A percentile compares a stretch with the other conserved stretches of the same genome.
phyloP scores from a whole-genome alignment of 148 eudicot species.

The Silene conica region DNA sequence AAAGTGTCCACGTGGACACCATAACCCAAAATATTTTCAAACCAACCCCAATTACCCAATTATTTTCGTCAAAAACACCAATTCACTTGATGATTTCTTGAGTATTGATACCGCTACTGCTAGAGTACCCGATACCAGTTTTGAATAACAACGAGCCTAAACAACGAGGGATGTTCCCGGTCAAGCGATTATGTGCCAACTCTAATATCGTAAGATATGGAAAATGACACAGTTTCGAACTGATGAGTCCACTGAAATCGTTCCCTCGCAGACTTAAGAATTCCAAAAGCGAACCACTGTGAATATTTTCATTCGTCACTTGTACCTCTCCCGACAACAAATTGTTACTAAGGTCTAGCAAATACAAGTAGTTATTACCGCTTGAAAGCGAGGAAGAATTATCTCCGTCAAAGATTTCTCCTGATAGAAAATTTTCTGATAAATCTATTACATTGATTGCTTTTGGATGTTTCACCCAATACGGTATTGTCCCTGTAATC shows the following conservation, averaged over 20 bases:
- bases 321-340: background rate
- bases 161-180: slow-evolving; percentile 2
- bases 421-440: background rate
- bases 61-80: too few species aligned
- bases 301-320: too few species aligned
- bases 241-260: background rate
- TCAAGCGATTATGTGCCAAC: background rate
- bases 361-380: background rate
- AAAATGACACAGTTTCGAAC: background rate
- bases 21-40: too few species aligned
- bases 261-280: background rate
- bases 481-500: background rate
- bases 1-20: too few species aligned
- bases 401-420: background rate
- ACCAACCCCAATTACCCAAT: too few species aligned
- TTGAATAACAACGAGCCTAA: background rate
- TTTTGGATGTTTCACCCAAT: background rate
- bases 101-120: too few species aligned
- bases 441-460: background rate
- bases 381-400: background rate
- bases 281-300: too few species aligned
- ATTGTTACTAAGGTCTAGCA: slow-evolving; percentile 4
- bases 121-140: too few species aligned
- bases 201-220: background rate
- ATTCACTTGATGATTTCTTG: too few species aligned